phyloP scores from a whole-genome alignment of 192 early-diverging fungal species.

The Gigaspora rosea region DNA sequence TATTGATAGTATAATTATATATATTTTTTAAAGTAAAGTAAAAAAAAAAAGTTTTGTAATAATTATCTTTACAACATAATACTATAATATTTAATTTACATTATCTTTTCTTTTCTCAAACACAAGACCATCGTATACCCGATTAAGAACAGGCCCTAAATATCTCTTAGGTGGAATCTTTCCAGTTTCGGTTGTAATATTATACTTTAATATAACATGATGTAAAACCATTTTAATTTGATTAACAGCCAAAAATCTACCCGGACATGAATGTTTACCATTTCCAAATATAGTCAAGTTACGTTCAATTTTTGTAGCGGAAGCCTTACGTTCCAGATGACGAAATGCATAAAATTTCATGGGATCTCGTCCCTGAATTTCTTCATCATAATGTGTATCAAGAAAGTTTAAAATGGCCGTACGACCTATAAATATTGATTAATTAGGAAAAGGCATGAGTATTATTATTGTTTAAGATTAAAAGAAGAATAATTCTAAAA shows the following conservation, averaged over 20 bases:
- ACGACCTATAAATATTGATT: not conserved
- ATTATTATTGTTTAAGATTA: not conserved
- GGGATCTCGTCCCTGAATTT: not conserved
- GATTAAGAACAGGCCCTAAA: not conserved
- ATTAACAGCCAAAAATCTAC: conserved; percentile 3
- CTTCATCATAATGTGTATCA: not conserved
- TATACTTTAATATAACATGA: not conserved
- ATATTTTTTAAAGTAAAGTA: too few relatives aligned
- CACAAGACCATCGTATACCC: not conserved
- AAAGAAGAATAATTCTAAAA: not conserved
- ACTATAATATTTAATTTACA: too few relatives aligned
- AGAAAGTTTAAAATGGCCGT: not conserved
- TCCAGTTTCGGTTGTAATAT: conserved; percentile 3
- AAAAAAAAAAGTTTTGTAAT: too few relatives aligned
- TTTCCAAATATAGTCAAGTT: not conserved
- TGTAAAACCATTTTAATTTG: not conserved
- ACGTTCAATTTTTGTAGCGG: conserved; percentile 21
- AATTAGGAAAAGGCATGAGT: not conserved
- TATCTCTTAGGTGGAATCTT: not conserved
- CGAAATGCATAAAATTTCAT: conserved; percentile 30
- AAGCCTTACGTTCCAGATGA: conserved; percentile 20
- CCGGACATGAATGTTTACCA: not conserved
- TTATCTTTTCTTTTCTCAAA: not conserved
- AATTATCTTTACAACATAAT: too few relatives aligned
- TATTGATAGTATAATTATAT: too few relatives aligned